A percentile compares a stretch with the other conserved stretches of the same genome.
Conservation (phyloP, 257 asterid species). For the Nicotiana attenuata region DNA sequence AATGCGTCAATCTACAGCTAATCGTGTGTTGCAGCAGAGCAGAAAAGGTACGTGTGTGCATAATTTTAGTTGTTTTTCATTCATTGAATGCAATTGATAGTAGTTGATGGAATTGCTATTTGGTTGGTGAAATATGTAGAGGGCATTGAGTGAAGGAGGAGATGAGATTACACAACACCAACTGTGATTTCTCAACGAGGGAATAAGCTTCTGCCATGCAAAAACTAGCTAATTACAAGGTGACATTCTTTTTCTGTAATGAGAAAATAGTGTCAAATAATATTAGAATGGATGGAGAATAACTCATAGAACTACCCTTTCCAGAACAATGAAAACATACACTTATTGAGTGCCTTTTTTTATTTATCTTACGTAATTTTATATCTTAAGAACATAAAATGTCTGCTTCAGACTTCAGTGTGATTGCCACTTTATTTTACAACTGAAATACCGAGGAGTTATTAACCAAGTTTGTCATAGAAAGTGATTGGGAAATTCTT, state of each 20-base stretch:
- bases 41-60: not conserved
- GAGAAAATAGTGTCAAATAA: not conserved
- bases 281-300: not conserved
- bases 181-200: too few species aligned
- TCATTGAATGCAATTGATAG: not conserved
- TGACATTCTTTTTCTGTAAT: not conserved
- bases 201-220: not conserved
- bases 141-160: too few species aligned
- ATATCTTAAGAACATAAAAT: not conserved
- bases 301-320: not conserved
- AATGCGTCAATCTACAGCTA: too few species aligned
- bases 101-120: too few species aligned
- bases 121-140: too few species aligned
- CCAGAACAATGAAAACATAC: not conserved
- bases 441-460: not conserved
- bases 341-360: not conserved
- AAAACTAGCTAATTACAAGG: not conserved
- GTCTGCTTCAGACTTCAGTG: not conserved
- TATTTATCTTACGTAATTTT: not conserved
- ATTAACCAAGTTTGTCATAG: not conserved
- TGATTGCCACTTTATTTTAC: slow-evolving; percentile 2
- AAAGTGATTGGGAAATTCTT: not conserved
- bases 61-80: not conserved
- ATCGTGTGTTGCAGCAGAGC: too few species aligned
- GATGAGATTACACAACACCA: too few species aligned